These are phyloP conservation scores for Quercus mongolica DNA, from an alignment of 306 rosid species.

Conservation along the genomic window DNA sequence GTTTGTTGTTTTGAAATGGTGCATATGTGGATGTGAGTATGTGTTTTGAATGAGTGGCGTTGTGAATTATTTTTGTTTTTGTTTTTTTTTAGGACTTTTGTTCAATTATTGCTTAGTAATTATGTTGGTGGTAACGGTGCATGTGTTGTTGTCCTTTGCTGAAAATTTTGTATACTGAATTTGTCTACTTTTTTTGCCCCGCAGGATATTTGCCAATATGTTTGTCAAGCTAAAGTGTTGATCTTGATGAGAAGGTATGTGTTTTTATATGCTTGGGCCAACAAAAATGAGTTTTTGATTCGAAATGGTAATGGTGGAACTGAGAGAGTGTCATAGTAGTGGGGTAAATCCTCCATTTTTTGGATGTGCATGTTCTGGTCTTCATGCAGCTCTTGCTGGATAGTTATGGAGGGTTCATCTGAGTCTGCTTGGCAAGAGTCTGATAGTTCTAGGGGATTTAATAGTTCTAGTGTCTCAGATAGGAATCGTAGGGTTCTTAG, in stretches of 20 bases:
- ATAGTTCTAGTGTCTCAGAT: slow-evolving; percentile 56
- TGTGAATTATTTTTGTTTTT: neutral
- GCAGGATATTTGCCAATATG: slow-evolving; percentile 32
- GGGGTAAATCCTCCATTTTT: slow-evolving; percentile 29
- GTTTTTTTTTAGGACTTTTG: neutral
- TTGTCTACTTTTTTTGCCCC: slow-evolving; percentile 27
- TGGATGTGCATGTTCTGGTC: slow-evolving; percentile 43
- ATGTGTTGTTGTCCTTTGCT: slow-evolving; percentile 3
- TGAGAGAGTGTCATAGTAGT: slow-evolving; percentile 36
- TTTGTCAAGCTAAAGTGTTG: slow-evolving; percentile 26
- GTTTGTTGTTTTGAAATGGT: neutral
- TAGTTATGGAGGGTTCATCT: slow-evolving; percentile 77
- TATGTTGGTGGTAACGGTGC: slow-evolving; percentile 9
- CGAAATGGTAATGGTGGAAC: slow-evolving; percentile 41
- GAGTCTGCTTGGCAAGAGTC: slow-evolving; percentile 60
- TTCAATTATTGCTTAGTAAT: neutral
- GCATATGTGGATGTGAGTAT: neutral
- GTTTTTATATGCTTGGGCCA: neutral
- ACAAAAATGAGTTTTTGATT: slow-evolving; percentile 39
- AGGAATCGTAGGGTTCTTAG: slow-evolving; percentile 45
- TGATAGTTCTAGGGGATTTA: slow-evolving; percentile 58
- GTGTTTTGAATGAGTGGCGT: slow-evolving; percentile 4
- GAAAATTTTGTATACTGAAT: slow-evolving; percentile 13
- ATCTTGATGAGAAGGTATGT: slow-evolving; percentile 22
- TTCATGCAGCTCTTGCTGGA: slow-evolving; percentile 62